Percentiles rank a stretch among this genome's conserved stretches.
These are phyloP conservation scores for Hemileia vastatrix DNA, from an alignment of 1,284 basidiomycete genomes.

Conservation along the genomic window DNA sequence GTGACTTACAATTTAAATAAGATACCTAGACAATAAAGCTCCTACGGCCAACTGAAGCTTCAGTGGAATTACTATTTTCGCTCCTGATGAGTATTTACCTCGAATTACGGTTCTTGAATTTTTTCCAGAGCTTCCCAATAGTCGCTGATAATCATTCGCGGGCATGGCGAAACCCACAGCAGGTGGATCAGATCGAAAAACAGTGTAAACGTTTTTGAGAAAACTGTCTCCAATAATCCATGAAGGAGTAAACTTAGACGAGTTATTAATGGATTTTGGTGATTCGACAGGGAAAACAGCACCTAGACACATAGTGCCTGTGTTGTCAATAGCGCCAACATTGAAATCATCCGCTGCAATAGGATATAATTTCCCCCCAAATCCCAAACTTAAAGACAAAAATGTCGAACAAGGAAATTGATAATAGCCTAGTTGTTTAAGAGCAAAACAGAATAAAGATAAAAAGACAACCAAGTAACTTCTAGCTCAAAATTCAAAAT, in stretches of 20 bases:
- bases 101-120: too few relatives aligned
- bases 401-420: constrained; percentile 7
- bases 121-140: constrained; percentile 3
- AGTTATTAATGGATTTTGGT: neutral
- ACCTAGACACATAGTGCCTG: constrained; percentile 34
- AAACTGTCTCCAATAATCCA: constrained; percentile 39
- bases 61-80: too few relatives aligned
- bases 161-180: constrained; percentile 20
- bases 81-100: too few relatives aligned
- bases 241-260: neutral
- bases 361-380: constrained; percentile 9
- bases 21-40: too few relatives aligned
- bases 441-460: too few relatives aligned
- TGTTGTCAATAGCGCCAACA: constrained; percentile 33
- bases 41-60: too few relatives aligned
- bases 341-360: constrained; percentile 40
- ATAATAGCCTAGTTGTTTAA: constrained; percentile 9
- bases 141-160: constrained; percentile 3
- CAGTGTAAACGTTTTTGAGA: constrained; percentile 36
- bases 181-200: constrained; percentile 10
- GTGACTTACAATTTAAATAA: too few relatives aligned
- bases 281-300: constrained; percentile 30
- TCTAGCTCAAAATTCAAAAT: too few relatives aligned
- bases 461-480: neutral
- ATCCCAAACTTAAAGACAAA: constrained; percentile 22